These are phyloP conservation scores for Neurospora africana DNA, from an alignment of 495 filamentous ascomycete species.

Conservation along the genomic window DNA sequence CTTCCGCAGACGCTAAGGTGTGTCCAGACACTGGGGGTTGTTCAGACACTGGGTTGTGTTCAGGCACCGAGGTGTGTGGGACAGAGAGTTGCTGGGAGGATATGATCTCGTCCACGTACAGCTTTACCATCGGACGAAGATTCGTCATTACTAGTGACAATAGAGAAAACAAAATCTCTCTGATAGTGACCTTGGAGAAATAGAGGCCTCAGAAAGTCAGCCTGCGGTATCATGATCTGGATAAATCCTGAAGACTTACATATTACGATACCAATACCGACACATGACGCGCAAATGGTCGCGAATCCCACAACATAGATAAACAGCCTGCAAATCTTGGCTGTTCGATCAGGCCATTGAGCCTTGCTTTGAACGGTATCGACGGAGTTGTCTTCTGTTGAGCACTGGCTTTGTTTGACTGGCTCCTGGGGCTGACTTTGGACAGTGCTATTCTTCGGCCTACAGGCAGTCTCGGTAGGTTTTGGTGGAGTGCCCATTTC, in stretches of 20 bases:
- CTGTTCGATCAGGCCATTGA: neutral
- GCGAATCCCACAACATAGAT: neutral
- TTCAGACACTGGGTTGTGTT: neutral
- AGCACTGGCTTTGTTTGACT: neutral
- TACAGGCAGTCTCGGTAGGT: neutral
- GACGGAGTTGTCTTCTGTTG: neutral
- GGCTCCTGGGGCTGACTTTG: neutral
- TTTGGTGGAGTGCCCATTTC: neutral
- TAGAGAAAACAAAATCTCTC: neutral
- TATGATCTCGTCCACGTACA: neutral
- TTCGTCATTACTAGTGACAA: neutral
- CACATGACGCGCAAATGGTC: neutral
- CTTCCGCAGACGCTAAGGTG: neutral
- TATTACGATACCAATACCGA: neutral
- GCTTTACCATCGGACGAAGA: neutral
- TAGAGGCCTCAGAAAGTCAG: neutral
- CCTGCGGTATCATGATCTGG: neutral
- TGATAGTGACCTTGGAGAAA: neutral
- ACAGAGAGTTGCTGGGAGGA: neutral
- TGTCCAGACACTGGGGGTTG: neutral
- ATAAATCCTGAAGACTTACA: neutral
- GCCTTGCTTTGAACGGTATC: neutral
- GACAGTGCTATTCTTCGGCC: neutral
- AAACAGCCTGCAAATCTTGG: neutral
- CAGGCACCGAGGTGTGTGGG: neutral